Conservation (phyloP, 148 eudicot genomes). For the Beta vulgaris region DNA sequence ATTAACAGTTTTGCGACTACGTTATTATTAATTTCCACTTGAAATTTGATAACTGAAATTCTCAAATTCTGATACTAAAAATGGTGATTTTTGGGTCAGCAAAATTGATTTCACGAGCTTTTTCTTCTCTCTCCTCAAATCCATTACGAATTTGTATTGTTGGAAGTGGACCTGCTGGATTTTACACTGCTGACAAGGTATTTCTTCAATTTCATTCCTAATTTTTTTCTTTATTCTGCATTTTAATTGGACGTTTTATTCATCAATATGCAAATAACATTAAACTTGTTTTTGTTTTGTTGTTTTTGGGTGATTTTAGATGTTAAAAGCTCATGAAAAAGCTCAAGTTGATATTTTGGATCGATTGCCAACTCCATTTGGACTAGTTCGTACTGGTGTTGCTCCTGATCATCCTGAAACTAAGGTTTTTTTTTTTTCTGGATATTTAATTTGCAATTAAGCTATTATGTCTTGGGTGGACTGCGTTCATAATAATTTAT, state of each 20-base stretch:
- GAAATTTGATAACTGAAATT: too few relatives aligned
- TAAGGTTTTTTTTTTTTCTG: constrained; percentile 40
- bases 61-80: neutral
- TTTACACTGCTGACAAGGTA: constrained; percentile 92
- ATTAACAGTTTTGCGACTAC: too few relatives aligned
- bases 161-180: constrained; percentile 96
- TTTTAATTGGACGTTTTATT: neutral
- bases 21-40: too few relatives aligned
- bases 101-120: constrained; percentile 35
- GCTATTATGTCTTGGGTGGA: too few relatives aligned
- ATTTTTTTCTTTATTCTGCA: neutral
- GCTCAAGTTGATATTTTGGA: constrained; percentile 88
- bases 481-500: too few relatives aligned
- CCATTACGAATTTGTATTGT: constrained; percentile 79
- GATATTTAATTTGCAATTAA: neutral
- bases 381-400: constrained; percentile 86
- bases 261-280: neutral
- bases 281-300: neutral
- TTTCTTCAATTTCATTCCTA: neutral
- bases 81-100: constrained; percentile 33
- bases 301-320: constrained; percentile 42
- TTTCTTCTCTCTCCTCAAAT: constrained; percentile 44
- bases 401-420: constrained; percentile 99
- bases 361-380: constrained; percentile 87
- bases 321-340: constrained; percentile 71